Evolutionary conservation across 2,329 filamentous ascomycete genomes (phyloP).

Genomic region (Graphilbum ipis-grandicollis): DNA sequence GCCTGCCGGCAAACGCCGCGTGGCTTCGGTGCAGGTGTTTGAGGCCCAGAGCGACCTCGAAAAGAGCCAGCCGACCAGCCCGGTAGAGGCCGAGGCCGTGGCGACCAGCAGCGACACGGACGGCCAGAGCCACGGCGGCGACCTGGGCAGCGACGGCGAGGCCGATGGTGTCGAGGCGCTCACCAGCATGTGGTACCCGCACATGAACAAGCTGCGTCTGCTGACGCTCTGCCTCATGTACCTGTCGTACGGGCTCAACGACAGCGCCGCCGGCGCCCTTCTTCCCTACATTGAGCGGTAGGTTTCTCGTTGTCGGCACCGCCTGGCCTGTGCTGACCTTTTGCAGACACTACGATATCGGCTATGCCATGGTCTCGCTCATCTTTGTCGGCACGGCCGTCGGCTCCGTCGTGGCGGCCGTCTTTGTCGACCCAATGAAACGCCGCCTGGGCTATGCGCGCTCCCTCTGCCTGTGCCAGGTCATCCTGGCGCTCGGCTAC

Average conservation of each 20-base stretch:
- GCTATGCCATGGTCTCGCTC: slow-evolving; percentile 62
- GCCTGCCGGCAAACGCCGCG: background rate
- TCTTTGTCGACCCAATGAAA: slow-evolving; percentile 47
- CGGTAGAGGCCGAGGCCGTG: slow-evolving; percentile 9
- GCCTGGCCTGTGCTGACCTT: no score
- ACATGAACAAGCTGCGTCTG: slow-evolving; percentile 56
- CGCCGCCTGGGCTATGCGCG: slow-evolving; percentile 46
- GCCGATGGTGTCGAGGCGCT: slow-evolving; percentile 25
- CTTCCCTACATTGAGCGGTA: slow-evolving; percentile 64
- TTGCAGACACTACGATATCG: slow-evolving; percentile 55
- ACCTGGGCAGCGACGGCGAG: slow-evolving; percentile 5
- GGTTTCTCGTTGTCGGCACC: no score
- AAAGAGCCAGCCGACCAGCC: slow-evolving; percentile 29
- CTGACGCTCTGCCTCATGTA: slow-evolving; percentile 46
- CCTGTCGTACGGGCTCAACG: slow-evolving; percentile 55
- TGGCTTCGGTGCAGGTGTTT: slow-evolving; percentile 2
- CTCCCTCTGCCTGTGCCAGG: slow-evolving; percentile 40
- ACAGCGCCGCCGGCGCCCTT: slow-evolving; percentile 58
- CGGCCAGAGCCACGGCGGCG: slow-evolving; percentile 5
- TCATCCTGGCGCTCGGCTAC: slow-evolving; percentile 41
- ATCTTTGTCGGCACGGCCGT: slow-evolving; percentile 66
- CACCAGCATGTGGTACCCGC: slow-evolving; percentile 40
- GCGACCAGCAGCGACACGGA: slow-evolving; percentile 3
- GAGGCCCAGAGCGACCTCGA: slow-evolving; percentile 23
- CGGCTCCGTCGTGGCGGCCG: slow-evolving; percentile 59